Conservation (phyloP, 139 green algal genomes). For the Chlamydomonas sp. region DNA sequence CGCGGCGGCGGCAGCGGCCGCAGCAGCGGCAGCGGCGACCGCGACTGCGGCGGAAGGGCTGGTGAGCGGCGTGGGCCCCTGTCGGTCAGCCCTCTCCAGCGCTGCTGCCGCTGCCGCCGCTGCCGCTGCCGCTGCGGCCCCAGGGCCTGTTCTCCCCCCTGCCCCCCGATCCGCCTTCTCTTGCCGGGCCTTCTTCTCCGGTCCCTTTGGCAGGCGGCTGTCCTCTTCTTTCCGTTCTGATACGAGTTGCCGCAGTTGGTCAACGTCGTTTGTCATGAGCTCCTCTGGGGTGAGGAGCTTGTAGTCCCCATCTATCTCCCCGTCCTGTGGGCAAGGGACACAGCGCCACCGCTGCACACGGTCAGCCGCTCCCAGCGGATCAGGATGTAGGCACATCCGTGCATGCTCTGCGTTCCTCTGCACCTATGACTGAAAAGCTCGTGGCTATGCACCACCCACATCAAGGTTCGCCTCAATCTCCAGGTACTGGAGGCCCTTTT, state of each 20-base stretch:
- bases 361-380: not conserved
- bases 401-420: not conserved
- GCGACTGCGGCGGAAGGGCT: slow-evolving; percentile 6
- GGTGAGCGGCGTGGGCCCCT: no score
- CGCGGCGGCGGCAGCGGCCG: not conserved
- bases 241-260: slow-evolving; percentile 83
- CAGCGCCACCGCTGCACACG: not conserved
- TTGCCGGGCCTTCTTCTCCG: slow-evolving; percentile 32
- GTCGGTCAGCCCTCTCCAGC: not conserved
- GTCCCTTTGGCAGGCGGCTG: slow-evolving; percentile 24
- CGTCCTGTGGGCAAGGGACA: slow-evolving; percentile 59
- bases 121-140: not conserved
- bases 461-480: slow-evolving; percentile 97
- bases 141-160: not conserved
- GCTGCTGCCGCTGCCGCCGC: not conserved
- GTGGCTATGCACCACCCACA: not conserved
- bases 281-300: slow-evolving; percentile 84
- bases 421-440: slow-evolving; percentile 17
- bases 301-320: slow-evolving; percentile 88
- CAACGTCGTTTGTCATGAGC: slow-evolving; percentile 89
- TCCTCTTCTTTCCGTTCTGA: slow-evolving; percentile 62
- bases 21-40: slow-evolving; percentile 46
- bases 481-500: slow-evolving; percentile 97
- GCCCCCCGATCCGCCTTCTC: slow-evolving; percentile 11
- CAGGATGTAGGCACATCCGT: not conserved